Evolutionary conservation across 1,284 basidiomycete species (phyloP), one percentile per base, ranked within the genome.

Genomic region (Boletus smithii): DNA sequence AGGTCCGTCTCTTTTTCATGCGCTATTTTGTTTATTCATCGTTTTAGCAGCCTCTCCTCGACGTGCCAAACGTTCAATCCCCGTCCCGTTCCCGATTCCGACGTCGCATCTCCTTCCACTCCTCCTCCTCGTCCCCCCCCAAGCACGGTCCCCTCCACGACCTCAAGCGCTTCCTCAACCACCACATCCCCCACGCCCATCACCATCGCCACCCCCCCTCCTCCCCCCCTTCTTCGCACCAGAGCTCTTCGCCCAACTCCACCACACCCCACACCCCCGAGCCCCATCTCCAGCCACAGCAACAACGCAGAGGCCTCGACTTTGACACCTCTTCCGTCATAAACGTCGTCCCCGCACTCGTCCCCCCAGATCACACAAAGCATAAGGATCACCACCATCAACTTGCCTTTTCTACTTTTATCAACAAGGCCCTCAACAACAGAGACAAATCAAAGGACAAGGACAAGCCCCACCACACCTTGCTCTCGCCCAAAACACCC

Each of bases 121-220:
- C 50, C 3, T 26, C 50, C 18, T 40, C 48, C 34, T 44, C 20
- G 4, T 35, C 52, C 43, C 10, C 71, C 58, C 22, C 67, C 2
- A 72, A 77, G 48, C 75, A 77, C 52, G 83, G 89, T 0, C 86
- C 91, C 4, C 77, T 97, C 42, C 83, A 90, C 69, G 93, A 95
- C 67, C 81, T 97, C 58, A 91, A 91, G 63, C 87, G 92, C 26
- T 95, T 95, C 73, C 78, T 95, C 52, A 90, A 94, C 69, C 82
- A 90, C 68, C 90, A 93, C 69, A 85, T 93, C 44, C 83, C 83
- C 50, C 83, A 88, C 52, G n/a, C n/a, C n/a, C 60, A 64, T 31
- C 58, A 57, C 42, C 60, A 61, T 16, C 14, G 5, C 23, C 61
- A 62, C 13, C 48, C 57, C 14, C 14, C 54, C 40, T 39, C 54